Conservation (phyloP, 2,329 filamentous ascomycete genomes). For the Cercospora sp. region DNA sequence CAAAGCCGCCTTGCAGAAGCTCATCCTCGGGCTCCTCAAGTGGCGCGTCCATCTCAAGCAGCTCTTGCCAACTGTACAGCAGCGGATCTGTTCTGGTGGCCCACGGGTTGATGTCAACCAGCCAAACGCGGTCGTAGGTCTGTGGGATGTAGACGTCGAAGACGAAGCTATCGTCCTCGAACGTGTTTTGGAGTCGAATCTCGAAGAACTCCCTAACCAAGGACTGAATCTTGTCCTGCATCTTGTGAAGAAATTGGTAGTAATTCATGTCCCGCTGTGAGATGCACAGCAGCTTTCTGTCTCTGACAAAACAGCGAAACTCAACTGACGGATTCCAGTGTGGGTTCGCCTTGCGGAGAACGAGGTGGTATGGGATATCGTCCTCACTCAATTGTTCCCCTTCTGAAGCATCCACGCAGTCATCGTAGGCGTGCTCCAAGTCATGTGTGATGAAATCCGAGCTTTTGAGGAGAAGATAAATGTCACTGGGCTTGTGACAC, state of each 20-base stretch:
- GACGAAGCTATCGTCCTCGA: conserved; percentile 79
- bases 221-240: conserved; percentile 67
- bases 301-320: conserved; percentile 92
- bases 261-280: conserved; percentile 88
- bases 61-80: conserved; percentile 85
- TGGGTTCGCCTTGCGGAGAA: conserved; percentile 79
- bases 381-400: conserved; percentile 28
- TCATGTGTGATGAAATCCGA: conserved; percentile 95
- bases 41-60: conserved; percentile 70
- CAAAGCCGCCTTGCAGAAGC: conserved; percentile 27
- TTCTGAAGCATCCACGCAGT: conserved; percentile 52
- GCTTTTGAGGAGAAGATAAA: conserved; percentile 91
- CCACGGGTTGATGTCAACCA: conserved; percentile 97
- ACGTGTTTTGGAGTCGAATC: conserved; percentile 69
- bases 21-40: conserved; percentile 28
- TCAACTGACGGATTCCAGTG: conserved; percentile 87
- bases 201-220: conserved; percentile 77
- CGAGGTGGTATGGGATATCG: conserved; percentile 72
- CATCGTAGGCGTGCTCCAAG: conserved; percentile 88
- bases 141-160: conserved; percentile 92
- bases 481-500: conserved; percentile 82
- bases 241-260: conserved; percentile 75
- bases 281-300: conserved; percentile 76
- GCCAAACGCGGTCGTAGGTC: conserved; percentile 71
- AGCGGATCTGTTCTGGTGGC: conserved; percentile 84